These are phyloP conservation scores for Mrakiaceae sp. DNA, from an alignment of 1,284 basidiomycete species.

Conservation along the genomic window DNA sequence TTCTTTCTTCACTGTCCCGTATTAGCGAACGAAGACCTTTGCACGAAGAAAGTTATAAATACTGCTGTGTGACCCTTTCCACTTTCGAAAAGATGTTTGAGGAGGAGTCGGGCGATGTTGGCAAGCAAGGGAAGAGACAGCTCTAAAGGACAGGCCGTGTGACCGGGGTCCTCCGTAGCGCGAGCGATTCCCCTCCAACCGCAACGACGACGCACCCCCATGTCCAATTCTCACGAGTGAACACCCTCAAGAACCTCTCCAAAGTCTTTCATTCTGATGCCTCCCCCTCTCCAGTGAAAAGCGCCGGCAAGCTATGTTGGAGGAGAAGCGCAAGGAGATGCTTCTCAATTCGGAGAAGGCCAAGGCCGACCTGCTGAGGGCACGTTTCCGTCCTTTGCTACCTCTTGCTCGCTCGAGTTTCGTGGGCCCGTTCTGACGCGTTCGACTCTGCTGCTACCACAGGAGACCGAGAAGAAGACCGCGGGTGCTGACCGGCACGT, in stretches of 20 bases:
- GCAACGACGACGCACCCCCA: too few species aligned
- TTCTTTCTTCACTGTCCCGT: too few species aligned
- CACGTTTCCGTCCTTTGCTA: slow-evolving; percentile 1
- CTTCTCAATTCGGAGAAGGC: slow-evolving; percentile 79
- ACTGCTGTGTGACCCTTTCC: too few species aligned
- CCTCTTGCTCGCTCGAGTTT: not conserved
- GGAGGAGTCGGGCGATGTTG: not conserved
- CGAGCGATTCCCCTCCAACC: too few species aligned
- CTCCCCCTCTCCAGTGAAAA: slow-evolving; percentile 1
- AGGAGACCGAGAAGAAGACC: slow-evolving; percentile 52
- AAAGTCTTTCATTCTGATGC: too few species aligned
- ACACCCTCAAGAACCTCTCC: too few species aligned
- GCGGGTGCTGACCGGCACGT: slow-evolving; percentile 56
- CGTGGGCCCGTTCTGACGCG: not conserved
- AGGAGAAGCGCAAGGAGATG: slow-evolving; percentile 67
- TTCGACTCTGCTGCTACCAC: not conserved
- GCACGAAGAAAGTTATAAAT: too few species aligned
- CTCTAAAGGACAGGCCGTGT: not conserved
- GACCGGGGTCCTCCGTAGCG: too few species aligned
- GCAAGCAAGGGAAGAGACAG: not conserved
- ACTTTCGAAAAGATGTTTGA: not conserved
- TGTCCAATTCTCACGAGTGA: too few species aligned
- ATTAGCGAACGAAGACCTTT: too few species aligned
- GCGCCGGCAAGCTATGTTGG: slow-evolving; percentile 45
- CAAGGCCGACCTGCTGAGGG: slow-evolving; percentile 59